Evolutionary conservation across 805 yeast genomes (phyloP).

Genomic region (Candida verbasci): DNA sequence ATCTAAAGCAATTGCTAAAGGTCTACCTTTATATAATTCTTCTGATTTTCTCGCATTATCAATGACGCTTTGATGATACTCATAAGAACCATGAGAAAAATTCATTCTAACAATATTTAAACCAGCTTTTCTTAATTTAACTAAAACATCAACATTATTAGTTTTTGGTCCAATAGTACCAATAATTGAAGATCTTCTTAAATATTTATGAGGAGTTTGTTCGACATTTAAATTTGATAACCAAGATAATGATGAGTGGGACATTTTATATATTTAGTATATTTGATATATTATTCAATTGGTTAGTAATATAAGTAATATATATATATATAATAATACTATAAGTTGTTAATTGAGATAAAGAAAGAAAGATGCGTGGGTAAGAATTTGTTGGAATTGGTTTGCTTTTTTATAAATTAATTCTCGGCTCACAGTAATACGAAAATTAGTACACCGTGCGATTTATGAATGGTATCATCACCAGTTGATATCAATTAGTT

Average conservation of each 20-base stretch:
- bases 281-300: too few species aligned
- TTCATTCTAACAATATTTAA: conserved; percentile 97
- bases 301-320: too few species aligned
- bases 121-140: conserved; percentile 92
- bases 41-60: conserved; percentile 96
- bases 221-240: conserved; percentile 70
- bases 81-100: conserved; percentile 97
- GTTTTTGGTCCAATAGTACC: conserved; percentile 99
- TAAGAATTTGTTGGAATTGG: too few species aligned
- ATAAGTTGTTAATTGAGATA: too few species aligned
- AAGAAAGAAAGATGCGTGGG: too few species aligned
- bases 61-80: conserved; percentile 94
- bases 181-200: conserved; percentile 93
- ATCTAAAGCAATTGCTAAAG: conserved; percentile 96
- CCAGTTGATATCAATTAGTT: background rate
- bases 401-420: too few species aligned
- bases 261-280: too few species aligned
- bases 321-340: too few species aligned
- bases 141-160: conserved; percentile 80
- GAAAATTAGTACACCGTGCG: background rate
- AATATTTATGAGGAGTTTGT: conserved; percentile 70
- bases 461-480: too few species aligned
- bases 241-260: conserved; percentile 64
- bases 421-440: conserved; percentile 5
- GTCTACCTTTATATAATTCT: conserved; percentile 88